Conservation (phyloP, 106 monocot species). For the Dendrobium nobile region DNA sequence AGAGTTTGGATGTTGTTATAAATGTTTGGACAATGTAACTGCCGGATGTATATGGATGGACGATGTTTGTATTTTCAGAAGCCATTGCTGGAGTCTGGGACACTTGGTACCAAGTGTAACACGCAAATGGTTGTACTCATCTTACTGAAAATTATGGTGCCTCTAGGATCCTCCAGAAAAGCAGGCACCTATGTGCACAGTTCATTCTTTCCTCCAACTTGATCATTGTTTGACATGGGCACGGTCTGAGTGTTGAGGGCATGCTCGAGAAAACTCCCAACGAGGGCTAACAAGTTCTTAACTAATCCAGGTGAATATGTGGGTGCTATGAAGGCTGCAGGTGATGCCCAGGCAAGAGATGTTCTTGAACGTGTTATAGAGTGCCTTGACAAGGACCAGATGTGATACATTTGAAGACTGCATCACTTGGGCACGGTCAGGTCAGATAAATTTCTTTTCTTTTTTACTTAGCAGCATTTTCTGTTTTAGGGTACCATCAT, state of each 20-base stretch:
- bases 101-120: conserved; percentile 81
- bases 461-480: not conserved
- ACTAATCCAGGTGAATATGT: conserved; percentile 63
- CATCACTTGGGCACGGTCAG: conserved; percentile 76
- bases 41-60: conserved; percentile 88
- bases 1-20: conserved; percentile 60
- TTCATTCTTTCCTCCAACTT: conserved; percentile 95
- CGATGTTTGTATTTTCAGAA: conserved; percentile 87
- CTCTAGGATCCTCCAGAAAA: conserved; percentile 55
- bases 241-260: conserved; percentile 84
- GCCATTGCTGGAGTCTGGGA: conserved; percentile 91
- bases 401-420: conserved; percentile 82
- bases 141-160: conserved; percentile 87
- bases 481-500: not conserved
- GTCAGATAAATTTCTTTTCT: conserved; percentile 42
- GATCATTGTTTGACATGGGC: conserved; percentile 98
- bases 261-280: conserved; percentile 85
- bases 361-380: conserved; percentile 70
- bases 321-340: conserved; percentile 65
- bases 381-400: conserved; percentile 74
- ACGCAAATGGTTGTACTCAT: conserved; percentile 95
- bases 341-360: conserved; percentile 88
- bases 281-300: conserved; percentile 81
- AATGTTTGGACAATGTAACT: conserved; percentile 92
- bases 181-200: conserved; percentile 93